A percentile compares a stretch with the other conserved stretches of the same genome.
These are phyloP conservation scores for Globisporangium viniferum DNA, from an alignment of 352 stramenopile species.

Conservation along the genomic window DNA sequence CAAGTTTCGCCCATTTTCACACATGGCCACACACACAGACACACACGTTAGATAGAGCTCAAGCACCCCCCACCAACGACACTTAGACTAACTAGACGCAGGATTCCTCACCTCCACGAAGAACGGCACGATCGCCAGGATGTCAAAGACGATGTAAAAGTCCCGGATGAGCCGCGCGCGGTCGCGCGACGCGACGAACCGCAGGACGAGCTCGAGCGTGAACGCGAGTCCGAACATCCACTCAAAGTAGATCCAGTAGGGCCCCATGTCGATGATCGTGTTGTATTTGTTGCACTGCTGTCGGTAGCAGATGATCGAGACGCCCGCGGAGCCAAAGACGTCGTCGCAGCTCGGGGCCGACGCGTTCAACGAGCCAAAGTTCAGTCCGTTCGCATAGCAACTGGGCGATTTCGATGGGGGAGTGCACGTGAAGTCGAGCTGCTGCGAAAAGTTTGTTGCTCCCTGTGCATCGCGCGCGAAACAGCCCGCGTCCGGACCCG, in stretches of 20 bases:
- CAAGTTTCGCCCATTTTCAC: neutral
- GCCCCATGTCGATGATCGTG: conserved; percentile 57
- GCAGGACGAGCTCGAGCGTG: conserved; percentile 48
- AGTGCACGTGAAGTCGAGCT: conserved; percentile 47
- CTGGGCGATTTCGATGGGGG: conserved; percentile 2
- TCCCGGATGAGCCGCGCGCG: conserved; percentile 40
- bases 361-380: conserved; percentile 44
- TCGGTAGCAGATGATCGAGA: conserved; percentile 42
- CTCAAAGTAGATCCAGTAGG: conserved; percentile 79
- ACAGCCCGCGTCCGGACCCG: conserved; percentile 39
- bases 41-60: neutral
- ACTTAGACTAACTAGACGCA: neutral
- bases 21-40: neutral
- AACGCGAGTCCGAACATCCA: conserved; percentile 62
- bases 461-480: conserved; percentile 34
- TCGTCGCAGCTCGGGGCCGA: conserved; percentile 27
- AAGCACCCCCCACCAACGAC: neutral
- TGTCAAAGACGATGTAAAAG: conserved; percentile 64
- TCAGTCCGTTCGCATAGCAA: conserved; percentile 53
- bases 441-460: conserved; percentile 26
- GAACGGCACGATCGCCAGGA: conserved; percentile 64
- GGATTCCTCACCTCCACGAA: conserved; percentile 41
- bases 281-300: conserved; percentile 39
- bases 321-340: conserved; percentile 28
- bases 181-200: conserved; percentile 48